Conservation (phyloP, 148 eudicot species). For the Spergularia marina region DNA sequence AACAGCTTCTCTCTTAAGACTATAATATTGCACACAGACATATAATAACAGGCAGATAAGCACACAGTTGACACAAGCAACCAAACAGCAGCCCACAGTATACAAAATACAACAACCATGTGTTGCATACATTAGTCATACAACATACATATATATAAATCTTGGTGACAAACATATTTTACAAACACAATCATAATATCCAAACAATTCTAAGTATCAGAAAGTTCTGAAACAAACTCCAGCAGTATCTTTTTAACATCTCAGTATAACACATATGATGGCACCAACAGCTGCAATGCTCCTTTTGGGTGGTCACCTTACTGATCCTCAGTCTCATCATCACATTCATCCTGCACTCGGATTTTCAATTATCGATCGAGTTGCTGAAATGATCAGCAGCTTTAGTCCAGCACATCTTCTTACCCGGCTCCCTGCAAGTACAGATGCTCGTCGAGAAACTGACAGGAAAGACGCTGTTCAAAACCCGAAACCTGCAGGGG, state of each 20-base stretch:
- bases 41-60: not conserved
- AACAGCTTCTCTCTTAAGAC: too few species aligned
- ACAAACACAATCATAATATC: not conserved
- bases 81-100: conserved; percentile 17
- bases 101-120: not conserved
- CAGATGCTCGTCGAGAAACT: not conserved
- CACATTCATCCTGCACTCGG: not conserved
- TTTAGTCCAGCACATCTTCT: not conserved
- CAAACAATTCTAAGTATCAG: not conserved
- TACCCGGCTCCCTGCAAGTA: not conserved
- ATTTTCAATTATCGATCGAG: not conserved
- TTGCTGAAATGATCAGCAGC: not conserved
- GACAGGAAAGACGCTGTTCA: not conserved
- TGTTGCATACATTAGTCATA: too few species aligned
- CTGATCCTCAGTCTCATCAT: not conserved
- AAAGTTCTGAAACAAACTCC: not conserved
- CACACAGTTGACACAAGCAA: conserved; percentile 19
- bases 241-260: not conserved
- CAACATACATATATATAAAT: too few species aligned
- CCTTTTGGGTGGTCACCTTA: conserved; percentile 10
- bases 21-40: not conserved
- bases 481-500: not conserved
- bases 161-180: not conserved
- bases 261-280: not conserved
- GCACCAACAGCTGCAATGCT: conserved; percentile 21